Percentiles rank a stretch among this genome's conserved stretches.
Evolutionary conservation across 306 rosid genomes (phyloP).

Genomic region (Argentina anserina): DNA sequence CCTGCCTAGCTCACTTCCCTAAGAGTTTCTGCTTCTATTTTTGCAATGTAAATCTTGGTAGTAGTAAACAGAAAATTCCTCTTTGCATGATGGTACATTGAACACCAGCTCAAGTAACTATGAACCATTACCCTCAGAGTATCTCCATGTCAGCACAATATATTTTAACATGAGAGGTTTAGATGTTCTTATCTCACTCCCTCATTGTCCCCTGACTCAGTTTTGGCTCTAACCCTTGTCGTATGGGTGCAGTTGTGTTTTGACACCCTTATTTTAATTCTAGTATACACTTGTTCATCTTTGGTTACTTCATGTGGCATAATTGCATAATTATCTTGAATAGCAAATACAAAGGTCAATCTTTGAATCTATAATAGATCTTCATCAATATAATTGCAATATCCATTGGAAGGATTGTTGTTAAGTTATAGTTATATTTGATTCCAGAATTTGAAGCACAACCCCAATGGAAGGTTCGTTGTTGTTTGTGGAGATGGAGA

Average conservation of each 20-base stretch:
- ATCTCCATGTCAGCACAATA: not conserved
- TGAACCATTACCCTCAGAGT: not conserved
- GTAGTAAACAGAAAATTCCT: not conserved
- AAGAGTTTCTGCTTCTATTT: not conserved
- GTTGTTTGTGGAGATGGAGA: slow-evolving; percentile 99
- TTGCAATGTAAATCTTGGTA: not conserved
- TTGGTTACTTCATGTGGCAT: not conserved
- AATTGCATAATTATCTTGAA: not conserved
- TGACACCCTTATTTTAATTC: not conserved
- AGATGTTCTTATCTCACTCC: not conserved
- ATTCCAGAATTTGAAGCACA: slow-evolving; percentile 87
- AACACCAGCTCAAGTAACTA: not conserved
- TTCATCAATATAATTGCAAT: not conserved
- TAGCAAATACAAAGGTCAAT: not conserved
- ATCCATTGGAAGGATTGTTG: not conserved
- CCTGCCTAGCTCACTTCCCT: not conserved
- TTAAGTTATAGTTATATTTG: slow-evolving; percentile 19
- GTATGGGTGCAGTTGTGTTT: not conserved
- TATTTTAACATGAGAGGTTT: not conserved
- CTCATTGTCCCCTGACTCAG: not conserved
- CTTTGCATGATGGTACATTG: not conserved
- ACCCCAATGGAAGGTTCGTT: slow-evolving; percentile 96
- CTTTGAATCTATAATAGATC: not conserved
- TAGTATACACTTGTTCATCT: not conserved
- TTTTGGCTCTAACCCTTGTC: not conserved